A percentile compares a stretch with the other conserved stretches of the same genome.
phyloP scores from a whole-genome alignment of 2,329 filamentous ascomycete genomes.

The Phyllosticta citrichinensis region DNA sequence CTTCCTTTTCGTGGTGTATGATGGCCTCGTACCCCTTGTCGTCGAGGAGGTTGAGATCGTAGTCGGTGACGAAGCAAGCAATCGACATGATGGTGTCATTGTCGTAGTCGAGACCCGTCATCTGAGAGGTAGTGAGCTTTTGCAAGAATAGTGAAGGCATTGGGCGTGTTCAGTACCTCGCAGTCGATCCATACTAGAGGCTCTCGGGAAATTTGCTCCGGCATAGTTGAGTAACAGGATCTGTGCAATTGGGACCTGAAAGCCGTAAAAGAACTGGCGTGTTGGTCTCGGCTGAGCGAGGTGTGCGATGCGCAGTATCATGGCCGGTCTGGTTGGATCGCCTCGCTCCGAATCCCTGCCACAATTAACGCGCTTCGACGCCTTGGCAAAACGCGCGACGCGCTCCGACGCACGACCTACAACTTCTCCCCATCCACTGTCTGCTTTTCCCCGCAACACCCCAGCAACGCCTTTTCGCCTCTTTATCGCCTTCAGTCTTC shows the following conservation, averaged over 20 bases:
- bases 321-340: background rate
- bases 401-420: constrained; percentile 1
- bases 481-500: background rate
- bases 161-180: constrained; percentile 39
- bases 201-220: constrained; percentile 43
- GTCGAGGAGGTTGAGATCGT: constrained; percentile 66
- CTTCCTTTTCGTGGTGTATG: constrained; percentile 60
- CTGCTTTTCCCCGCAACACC: background rate
- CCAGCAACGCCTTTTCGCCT: background rate
- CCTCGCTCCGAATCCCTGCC: background rate
- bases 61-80: constrained; percentile 82
- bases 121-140: constrained; percentile 43
- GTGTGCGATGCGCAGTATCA: background rate
- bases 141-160: background rate
- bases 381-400: background rate
- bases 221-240: constrained; percentile 22
- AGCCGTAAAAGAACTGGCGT: background rate
- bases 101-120: constrained; percentile 77
- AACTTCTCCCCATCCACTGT: background rate
- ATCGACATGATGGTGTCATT: constrained; percentile 83
- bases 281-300: background rate
- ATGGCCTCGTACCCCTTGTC: constrained; percentile 67
- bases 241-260: background rate
- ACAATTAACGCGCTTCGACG: background rate
- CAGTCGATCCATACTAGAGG: constrained; percentile 83